Conservation (phyloP, 371 early-diverging fungal species). For the Mucor lusitanicus region DNA sequence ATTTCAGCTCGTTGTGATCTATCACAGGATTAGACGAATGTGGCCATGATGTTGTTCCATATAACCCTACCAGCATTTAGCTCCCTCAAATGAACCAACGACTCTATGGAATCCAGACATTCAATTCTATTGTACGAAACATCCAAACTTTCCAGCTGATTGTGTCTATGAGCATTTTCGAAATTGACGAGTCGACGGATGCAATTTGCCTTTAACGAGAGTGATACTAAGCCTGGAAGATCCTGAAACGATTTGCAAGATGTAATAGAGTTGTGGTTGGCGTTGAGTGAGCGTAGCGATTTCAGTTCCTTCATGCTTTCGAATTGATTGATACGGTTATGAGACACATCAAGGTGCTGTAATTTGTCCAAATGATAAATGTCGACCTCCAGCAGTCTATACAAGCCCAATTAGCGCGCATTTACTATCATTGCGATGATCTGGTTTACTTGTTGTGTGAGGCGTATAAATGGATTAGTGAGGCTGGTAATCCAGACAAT, state of each 20-base stretch:
- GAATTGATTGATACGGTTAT: conserved; percentile 46
- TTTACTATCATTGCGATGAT: background rate
- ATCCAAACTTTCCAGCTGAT: conserved; percentile 54
- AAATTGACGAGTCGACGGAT: conserved; percentile 39
- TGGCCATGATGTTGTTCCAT: background rate
- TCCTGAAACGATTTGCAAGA: conserved; percentile 42
- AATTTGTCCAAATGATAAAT: conserved; percentile 42
- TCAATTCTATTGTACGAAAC: conserved; percentile 55
- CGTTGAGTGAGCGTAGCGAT: conserved; percentile 44
- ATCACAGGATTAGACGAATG: background rate
- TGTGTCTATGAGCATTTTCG: conserved; percentile 20
- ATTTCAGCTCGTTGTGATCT: conserved; percentile 55
- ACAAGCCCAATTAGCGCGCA: background rate
- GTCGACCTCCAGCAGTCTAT: conserved; percentile 41
- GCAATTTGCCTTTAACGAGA: conserved; percentile 48
- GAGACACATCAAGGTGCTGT: conserved; percentile 50
- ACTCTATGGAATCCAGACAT: conserved; percentile 46
- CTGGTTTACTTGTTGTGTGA: conserved; percentile 32
- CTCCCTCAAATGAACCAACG: conserved; percentile 34
- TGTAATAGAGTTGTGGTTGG: conserved; percentile 47
- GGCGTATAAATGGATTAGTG: conserved; percentile 33
- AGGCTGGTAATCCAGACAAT: conserved; percentile 29
- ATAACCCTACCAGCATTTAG: conserved; percentile 24
- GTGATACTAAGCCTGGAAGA: conserved; percentile 38
- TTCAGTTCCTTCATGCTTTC: conserved; percentile 28